These are phyloP conservation scores for Chytridium lagenaria DNA, from an alignment of 371 early-diverging fungal genomes.

Conservation along the genomic window DNA sequence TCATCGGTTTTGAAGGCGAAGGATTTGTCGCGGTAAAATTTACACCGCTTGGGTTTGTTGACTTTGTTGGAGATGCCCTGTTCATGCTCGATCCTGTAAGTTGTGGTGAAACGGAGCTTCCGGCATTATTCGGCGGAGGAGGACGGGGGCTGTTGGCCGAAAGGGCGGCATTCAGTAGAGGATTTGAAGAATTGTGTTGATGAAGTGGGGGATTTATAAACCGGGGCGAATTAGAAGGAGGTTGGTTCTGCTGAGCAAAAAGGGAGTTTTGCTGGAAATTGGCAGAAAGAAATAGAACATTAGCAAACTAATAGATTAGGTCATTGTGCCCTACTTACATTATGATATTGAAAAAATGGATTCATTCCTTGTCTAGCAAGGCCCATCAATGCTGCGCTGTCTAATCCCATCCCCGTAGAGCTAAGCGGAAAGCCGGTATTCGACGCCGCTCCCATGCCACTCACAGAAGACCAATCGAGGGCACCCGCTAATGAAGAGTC, in stretches of 20 bases:
- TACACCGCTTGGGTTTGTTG: not conserved
- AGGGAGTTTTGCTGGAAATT: not conserved
- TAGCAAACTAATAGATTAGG: not conserved
- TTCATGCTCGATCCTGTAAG: not conserved
- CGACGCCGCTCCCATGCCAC: not conserved
- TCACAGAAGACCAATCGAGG: constrained; percentile 1
- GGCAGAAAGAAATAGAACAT: not conserved
- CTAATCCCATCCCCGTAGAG: not conserved
- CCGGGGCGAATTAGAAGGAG: not conserved
- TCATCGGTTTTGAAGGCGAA: constrained; percentile 3
- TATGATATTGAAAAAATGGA: not conserved
- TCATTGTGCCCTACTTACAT: not conserved
- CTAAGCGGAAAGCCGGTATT: not conserved
- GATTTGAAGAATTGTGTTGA: not conserved
- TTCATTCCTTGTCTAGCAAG: not conserved
- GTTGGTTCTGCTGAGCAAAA: not conserved
- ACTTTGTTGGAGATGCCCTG: not conserved
- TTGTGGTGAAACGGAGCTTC: constrained; percentile 1
- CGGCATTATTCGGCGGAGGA: not conserved
- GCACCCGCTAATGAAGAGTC: constrained; percentile 11
- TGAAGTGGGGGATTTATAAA: not conserved
- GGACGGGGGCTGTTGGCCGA: not conserved
- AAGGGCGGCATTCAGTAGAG: not conserved
- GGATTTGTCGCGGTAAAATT: not conserved
- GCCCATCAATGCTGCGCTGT: not conserved